These are phyloP conservation scores for Cadophora malorum DNA, from an alignment of 2,329 filamentous ascomycete genomes.

Conservation along the genomic window DNA sequence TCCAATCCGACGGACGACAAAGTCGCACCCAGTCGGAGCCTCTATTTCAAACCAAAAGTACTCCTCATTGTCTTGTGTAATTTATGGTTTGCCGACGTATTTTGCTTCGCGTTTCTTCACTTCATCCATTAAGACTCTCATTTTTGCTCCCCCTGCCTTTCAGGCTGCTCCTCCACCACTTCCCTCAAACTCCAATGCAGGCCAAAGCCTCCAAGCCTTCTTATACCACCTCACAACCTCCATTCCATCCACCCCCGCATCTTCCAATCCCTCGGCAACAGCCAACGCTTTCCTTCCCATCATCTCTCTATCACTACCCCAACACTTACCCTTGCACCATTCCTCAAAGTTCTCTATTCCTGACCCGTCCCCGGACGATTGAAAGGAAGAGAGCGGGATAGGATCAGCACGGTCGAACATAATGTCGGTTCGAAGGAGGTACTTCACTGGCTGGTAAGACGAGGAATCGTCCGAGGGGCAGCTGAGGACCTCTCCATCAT, in stretches of 20 bases:
- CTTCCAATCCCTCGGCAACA: constrained; percentile 28
- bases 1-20: too few species aligned
- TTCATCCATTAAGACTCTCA: not conserved
- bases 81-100: not conserved
- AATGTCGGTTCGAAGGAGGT: constrained; percentile 33
- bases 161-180: not conserved
- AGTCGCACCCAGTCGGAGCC: not conserved
- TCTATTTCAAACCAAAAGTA: not conserved
- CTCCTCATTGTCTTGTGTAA: not conserved
- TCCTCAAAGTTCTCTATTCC: not conserved
- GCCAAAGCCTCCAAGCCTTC: constrained; percentile 28
- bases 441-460: constrained; percentile 23
- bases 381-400: not conserved
- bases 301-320: constrained; percentile 13
- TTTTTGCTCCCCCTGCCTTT: not conserved
- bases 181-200: constrained; percentile 21
- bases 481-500: constrained; percentile 30
- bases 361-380: not conserved
- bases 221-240: constrained; percentile 32
- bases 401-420: constrained; percentile 26
- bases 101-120: not conserved
- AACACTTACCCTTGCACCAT: not conserved
- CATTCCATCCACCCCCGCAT: constrained; percentile 17
- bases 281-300: constrained; percentile 27
- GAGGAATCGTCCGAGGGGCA: not conserved